Evolutionary conservation across 2,329 filamentous ascomycete genomes (phyloP), one percentile per base, ranked within the genome.

Genomic region (Knufia petricola): DNA sequence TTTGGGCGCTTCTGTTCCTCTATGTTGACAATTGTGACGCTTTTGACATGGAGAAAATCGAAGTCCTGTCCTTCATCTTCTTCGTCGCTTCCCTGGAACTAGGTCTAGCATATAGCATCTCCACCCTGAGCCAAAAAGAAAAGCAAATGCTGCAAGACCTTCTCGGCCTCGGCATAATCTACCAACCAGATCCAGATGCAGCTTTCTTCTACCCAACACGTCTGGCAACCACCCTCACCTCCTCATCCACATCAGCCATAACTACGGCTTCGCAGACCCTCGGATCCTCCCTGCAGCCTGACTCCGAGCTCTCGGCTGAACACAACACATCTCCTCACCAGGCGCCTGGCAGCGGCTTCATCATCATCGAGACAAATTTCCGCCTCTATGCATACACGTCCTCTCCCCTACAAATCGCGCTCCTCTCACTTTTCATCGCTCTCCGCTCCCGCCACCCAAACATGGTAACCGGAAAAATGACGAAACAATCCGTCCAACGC

Each of bases 281-380:
- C 56, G 74, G 80, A 24, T 82, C 83, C 36, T 82, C 82, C 6
- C 75, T 81, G 1, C 63, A 65, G 31, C 53, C 56, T 19, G 59
- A 59, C 39, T 52, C 53, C 30, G 32, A 24, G 9, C 24, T 38
- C 7, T 26, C 32, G 4, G 32, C 32, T n/a, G 44, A 21, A 17
- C 17, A 37, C 20, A 52, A 44, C 32, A 46, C 53, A 19, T 34
- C 34, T 34, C 66, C 55, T 43, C 62, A 62, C 44, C 57, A 55
- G 20, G 60, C 63, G 32, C 55, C 64, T 6, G 61, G 64, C 3
- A 63, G 66, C 4, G 89, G 89, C 54, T 92, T 87, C 70, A 87
- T 98, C 62, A 89, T 98, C 60, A 79, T 98, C 57, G 92, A 98
- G 71, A 98, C 92, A 7, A 98, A 98, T 69, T 96, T 95, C 70